A percentile compares a stretch with the other conserved stretches of the same genome.
phyloP scores from a whole-genome alignment of 805 yeast genomes.

The Saccharomycopsis selenospora region DNA sequence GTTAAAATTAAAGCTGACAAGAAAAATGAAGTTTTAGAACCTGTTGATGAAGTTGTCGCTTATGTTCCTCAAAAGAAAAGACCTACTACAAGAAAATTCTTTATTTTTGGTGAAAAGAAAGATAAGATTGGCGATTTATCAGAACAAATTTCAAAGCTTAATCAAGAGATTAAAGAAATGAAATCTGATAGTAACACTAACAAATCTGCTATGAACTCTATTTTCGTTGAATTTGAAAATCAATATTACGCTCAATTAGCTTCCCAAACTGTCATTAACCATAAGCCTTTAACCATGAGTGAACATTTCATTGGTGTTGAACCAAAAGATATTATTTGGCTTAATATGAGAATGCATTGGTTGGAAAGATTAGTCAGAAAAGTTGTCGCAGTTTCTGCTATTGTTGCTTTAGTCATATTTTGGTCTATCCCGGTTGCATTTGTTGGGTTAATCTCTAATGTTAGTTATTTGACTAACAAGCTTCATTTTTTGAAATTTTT shows the following conservation, averaged over 20 bases:
- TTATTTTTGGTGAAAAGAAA: conserved; percentile 47
- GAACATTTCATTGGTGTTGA: conserved; percentile 58
- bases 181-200: conserved; percentile 43
- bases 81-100: conserved; percentile 45
- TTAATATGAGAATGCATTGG: conserved; percentile 71
- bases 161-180: conserved; percentile 47
- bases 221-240: conserved; percentile 70
- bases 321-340: conserved; percentile 60
- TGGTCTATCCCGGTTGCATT: conserved; percentile 80
- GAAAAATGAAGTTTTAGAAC: conserved; percentile 44
- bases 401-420: conserved; percentile 47
- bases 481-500: conserved; percentile 50
- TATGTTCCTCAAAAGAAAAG: conserved; percentile 62
- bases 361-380: conserved; percentile 62
- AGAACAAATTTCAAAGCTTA: conserved; percentile 49
- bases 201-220: conserved; percentile 59
- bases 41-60: conserved; percentile 41
- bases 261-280: conserved; percentile 53
- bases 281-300: conserved; percentile 53
- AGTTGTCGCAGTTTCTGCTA: conserved; percentile 44
- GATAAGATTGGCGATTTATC: conserved; percentile 55
- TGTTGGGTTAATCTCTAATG: conserved; percentile 67
- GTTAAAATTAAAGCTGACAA: conserved; percentile 57
- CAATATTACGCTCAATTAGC: conserved; percentile 75
- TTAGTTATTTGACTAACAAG: conserved; percentile 53